phyloP scores from a whole-genome alignment of 1,284 basidiomycete genomes.

The Puccinia brachypodii region DNA sequence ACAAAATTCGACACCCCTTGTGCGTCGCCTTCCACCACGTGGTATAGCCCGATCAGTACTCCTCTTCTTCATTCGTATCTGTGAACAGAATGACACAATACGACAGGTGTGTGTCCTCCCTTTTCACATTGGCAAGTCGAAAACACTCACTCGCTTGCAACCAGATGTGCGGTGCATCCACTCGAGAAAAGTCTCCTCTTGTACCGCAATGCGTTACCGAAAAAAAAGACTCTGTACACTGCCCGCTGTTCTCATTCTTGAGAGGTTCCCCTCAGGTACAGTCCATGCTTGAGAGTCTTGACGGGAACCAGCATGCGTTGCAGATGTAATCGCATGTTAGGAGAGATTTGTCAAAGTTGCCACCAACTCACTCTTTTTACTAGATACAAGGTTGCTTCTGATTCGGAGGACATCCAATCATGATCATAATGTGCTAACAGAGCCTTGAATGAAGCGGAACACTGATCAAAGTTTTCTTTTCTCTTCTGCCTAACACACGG shows the following conservation, averaged over 20 bases:
- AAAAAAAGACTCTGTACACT: not conserved
- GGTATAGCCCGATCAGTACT: slow-evolving; percentile 19
- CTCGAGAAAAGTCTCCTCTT: slow-evolving; percentile 3
- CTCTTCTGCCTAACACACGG: not conserved
- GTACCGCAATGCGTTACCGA: not conserved
- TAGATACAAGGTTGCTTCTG: not conserved
- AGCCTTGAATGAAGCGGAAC: not conserved
- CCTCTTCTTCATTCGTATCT: slow-evolving; percentile 1
- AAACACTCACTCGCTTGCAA: not conserved
- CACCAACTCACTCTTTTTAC: not conserved
- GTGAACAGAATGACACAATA: slow-evolving; percentile 1
- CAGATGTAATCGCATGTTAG: not conserved
- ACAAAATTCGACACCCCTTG: slow-evolving; percentile 6
- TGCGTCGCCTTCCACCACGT: not conserved
- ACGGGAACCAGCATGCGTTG: not conserved
- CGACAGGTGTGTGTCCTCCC: not conserved
- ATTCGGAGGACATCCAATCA: slow-evolving; percentile 3
- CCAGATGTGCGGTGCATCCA: not conserved
- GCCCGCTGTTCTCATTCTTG: not conserved
- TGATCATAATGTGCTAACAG: slow-evolving; percentile 7
- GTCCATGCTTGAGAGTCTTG: not conserved
- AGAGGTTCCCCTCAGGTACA: not conserved
- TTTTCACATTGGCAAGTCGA: not conserved
- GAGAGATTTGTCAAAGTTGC: slow-evolving; percentile 5
- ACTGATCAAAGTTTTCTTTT: not conserved